A percentile compares a stretch with the other conserved stretches of the same genome.
Conservation (phyloP, 2,329 filamentous ascomycete genomes). For the Hypoxylon sp. region DNA sequence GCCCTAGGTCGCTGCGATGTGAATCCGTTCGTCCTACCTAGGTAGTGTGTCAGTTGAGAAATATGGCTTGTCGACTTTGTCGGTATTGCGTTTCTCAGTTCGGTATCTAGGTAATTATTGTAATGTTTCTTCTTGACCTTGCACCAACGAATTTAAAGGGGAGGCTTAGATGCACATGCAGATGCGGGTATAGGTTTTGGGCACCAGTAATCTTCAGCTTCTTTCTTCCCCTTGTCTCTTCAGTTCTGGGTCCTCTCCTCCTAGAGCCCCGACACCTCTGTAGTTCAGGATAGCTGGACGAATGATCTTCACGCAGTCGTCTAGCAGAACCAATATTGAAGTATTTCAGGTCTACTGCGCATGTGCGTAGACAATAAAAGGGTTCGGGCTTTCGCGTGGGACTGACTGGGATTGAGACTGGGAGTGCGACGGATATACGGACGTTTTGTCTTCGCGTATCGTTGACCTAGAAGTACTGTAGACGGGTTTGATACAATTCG, state of each 20-base stretch:
- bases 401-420: slow-evolving; percentile 11
- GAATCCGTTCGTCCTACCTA: slow-evolving; percentile 9
- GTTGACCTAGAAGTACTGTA: slow-evolving; percentile 24
- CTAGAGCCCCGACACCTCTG: slow-evolving; percentile 12
- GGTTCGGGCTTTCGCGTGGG: background rate
- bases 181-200: slow-evolving; percentile 42
- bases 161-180: slow-evolving; percentile 45
- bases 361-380: slow-evolving; percentile 25
- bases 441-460: slow-evolving; percentile 32
- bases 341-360: slow-evolving; percentile 4
- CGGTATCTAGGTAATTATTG: slow-evolving; percentile 16
- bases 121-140: slow-evolving; percentile 35
- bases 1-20: slow-evolving; percentile 14
- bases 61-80: slow-evolving; percentile 11
- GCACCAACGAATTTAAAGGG: slow-evolving; percentile 39
- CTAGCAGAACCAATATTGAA: background rate
- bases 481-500: slow-evolving; percentile 27
- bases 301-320: background rate
- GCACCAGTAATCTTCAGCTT: slow-evolving; percentile 41
- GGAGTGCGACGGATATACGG: slow-evolving; percentile 24
- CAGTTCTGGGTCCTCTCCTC: slow-evolving; percentile 14
- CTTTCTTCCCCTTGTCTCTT: slow-evolving; percentile 24
- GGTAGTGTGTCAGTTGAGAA: slow-evolving; percentile 14
- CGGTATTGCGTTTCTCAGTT: slow-evolving; percentile 20
- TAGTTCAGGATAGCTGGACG: background rate